Base-by-base conservation (phyloP, 768 basidiomycete species). In the Auricularia heimuer region DNA sequence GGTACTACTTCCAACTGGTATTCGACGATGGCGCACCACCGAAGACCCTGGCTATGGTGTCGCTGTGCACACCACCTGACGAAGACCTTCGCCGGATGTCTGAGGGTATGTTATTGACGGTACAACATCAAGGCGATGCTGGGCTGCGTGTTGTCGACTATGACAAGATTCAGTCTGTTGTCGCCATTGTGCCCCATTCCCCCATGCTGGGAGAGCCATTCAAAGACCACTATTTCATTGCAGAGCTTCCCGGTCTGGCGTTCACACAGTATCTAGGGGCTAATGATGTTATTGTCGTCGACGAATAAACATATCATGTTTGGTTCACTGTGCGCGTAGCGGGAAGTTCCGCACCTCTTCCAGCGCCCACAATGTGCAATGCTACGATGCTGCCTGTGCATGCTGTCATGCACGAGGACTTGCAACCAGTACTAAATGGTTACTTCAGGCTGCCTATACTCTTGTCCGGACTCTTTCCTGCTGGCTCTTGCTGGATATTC, bases 1-100 rank as follows among this genome's bases (percentile, higher is more conserved):
- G 62, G 29, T 68, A 68, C 39, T 71, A 44, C 35, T 68, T 68
- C 14, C 35, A 42, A 35, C 37, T 68, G 34, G 4, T 4, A 18
- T 51, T 51, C 47, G 16, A 18, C 16, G 1, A 44, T 10, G 16
- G 16, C 47, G 47, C 14, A 11, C 16, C 4, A 16, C 10, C 47
- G 47, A 51, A 51, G 47, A 51, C 47, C 4, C 47, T 51, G 4
- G 47, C 47, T 10, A 51, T 51, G 47, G 47, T 51, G 11, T 16
- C 3, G 4, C 18, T 51, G 10, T 51, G 47, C 47, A 51, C 47
- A 4, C 47, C 11, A 4, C 47, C 47, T 16, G 47, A 51, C 16
- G 47, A 10, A 4, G 21, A 4, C 4, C 47, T 51, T 18, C 3
- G 10, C 7, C 11, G 18, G 47, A 21, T 21, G 14, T 51, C 47